phyloP scores from a whole-genome alignment of 768 basidiomycete genomes.

The Leccinum incarnatum region DNA sequence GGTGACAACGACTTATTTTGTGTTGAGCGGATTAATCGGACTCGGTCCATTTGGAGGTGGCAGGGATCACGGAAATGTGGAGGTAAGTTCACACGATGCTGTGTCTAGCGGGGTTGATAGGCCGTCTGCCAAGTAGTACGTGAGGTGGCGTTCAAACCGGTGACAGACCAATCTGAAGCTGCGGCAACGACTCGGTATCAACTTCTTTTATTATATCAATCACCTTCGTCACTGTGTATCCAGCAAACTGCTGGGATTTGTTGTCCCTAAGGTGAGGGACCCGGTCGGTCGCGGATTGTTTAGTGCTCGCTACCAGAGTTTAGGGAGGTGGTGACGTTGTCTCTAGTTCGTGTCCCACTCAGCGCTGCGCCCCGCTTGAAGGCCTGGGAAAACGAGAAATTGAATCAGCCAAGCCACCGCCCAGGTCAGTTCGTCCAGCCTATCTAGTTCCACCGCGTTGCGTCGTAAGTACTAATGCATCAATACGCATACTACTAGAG shows the following conservation, averaged over 20 bases:
- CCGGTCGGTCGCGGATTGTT: too few relatives aligned
- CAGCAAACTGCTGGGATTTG: not conserved
- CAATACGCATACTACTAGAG: too few relatives aligned
- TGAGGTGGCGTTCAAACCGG: not conserved
- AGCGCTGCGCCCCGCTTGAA: not conserved
- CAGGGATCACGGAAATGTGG: too few relatives aligned
- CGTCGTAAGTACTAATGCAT: not conserved
- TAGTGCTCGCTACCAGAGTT: too few relatives aligned
- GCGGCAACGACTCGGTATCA: not conserved
- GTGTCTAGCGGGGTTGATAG: not conserved
- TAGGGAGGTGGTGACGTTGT: not conserved
- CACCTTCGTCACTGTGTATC: not conserved
- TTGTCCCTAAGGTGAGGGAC: too few relatives aligned
- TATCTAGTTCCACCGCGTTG: not conserved
- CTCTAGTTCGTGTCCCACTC: not conserved
- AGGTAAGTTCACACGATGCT: not conserved
- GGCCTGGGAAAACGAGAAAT: not conserved
- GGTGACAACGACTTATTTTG: not conserved
- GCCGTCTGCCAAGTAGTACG: not conserved
- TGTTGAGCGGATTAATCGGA: too few relatives aligned
- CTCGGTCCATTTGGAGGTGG: too few relatives aligned
- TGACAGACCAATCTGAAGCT: not conserved
- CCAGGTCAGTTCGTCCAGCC: not conserved
- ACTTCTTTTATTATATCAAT: not conserved
- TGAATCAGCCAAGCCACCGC: not conserved